Percentiles rank a stretch among this genome's conserved stretches.
phyloP scores from a whole-genome alignment of 345 rosid species.

The Psidium guajava region DNA sequence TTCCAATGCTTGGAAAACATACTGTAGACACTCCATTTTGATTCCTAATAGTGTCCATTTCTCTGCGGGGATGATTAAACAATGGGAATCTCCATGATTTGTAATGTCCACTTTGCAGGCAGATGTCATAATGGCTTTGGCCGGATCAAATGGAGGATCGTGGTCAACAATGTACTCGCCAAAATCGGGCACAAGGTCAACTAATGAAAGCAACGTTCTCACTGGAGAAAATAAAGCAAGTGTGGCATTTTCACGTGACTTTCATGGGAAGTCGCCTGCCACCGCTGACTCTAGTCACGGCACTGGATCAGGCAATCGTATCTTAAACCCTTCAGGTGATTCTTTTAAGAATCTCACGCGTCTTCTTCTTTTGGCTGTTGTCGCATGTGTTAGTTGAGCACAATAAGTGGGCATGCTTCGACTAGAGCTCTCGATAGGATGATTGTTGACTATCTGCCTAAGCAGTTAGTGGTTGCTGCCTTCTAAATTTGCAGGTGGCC shows the following conservation, averaged over 20 bases:
- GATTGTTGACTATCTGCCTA: not conserved
- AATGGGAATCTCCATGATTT: not conserved
- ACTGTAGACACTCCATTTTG: not conserved
- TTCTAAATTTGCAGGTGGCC: conserved; percentile 23
- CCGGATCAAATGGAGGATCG: conserved; percentile 92
- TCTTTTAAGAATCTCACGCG: not conserved
- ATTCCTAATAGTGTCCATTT: not conserved
- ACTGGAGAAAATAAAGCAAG: conserved; percentile 24
- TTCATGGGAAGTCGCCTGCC: conserved; percentile 23
- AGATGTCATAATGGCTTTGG: conserved; percentile 89
- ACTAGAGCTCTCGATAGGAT: not conserved
- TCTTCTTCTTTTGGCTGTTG: not conserved
- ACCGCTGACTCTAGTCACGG: conserved; percentile 13
- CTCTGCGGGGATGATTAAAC: not conserved
- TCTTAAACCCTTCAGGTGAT: conserved; percentile 39
- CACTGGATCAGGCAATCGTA: conserved; percentile 24
- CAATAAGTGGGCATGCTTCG: not conserved
- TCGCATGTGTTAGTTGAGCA: not conserved
- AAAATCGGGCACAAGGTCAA: conserved; percentile 23
- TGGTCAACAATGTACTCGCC: conserved; percentile 86
- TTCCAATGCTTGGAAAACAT: not conserved
- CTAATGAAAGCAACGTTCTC: conserved; percentile 14
- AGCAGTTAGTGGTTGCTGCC: not conserved
- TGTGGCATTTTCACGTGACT: conserved; percentile 23
- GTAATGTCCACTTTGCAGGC: conserved; percentile 36